Conservation (phyloP, 129 eudicot species). For the Centella asiatica region DNA sequence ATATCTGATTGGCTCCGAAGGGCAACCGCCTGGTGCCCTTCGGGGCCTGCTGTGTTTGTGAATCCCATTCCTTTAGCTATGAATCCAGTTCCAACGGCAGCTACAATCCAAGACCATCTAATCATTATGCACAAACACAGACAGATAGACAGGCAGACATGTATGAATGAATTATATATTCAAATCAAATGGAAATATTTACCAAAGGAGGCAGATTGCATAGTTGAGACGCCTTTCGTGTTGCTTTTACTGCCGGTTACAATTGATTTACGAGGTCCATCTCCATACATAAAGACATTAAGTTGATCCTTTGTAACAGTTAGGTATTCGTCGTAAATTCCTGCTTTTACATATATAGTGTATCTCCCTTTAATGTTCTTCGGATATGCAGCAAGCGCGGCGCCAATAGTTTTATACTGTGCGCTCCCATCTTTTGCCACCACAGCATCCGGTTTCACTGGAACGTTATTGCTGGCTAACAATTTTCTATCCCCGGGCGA, state of each 20-base stretch:
- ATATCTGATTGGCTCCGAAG: conserved; percentile 38
- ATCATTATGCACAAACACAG: background rate
- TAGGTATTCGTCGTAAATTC: conserved; percentile 47
- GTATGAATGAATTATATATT: too few relatives aligned
- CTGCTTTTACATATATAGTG: conserved; percentile 55
- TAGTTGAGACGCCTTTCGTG: conserved; percentile 21
- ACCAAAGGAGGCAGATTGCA: conserved; percentile 33
- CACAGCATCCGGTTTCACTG: conserved; percentile 27
- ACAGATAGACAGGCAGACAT: background rate
- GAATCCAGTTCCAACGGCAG: conserved; percentile 47
- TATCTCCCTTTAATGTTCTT: conserved; percentile 36
- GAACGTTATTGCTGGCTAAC: conserved; percentile 16
- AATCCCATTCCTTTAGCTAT: conserved; percentile 44
- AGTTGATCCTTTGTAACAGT: conserved; percentile 16
- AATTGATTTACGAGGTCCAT: conserved; percentile 47
- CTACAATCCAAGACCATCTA: conserved; percentile 20
- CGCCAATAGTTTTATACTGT: conserved; percentile 24
- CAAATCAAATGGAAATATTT: too few relatives aligned
- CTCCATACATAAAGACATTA: conserved; percentile 51
- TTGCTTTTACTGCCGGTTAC: conserved; percentile 34
- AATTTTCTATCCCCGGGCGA: conserved; percentile 19
- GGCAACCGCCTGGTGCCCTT: conserved; percentile 68
- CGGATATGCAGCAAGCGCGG: conserved; percentile 31
- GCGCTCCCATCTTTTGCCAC: conserved; percentile 39
- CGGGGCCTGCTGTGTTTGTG: conserved; percentile 53